Evolutionary conservation across 164 flowering plant species (phyloP).

Genomic region (Piper betle): DNA sequence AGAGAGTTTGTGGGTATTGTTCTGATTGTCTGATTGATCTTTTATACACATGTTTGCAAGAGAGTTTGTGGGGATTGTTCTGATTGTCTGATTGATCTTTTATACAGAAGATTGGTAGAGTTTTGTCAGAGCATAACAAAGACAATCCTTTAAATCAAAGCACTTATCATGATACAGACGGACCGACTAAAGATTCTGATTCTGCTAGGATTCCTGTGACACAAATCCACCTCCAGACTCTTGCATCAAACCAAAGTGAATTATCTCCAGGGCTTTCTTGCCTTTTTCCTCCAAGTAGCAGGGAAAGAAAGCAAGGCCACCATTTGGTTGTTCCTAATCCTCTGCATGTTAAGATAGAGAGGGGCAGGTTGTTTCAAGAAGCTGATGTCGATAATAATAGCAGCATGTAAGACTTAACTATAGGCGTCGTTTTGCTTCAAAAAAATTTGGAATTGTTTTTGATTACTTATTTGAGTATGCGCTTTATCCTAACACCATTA

Average conservation of each 20-base stretch:
- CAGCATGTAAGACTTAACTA: constrained; percentile 38
- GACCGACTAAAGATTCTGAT: constrained; percentile 18
- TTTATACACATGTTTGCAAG: neutral
- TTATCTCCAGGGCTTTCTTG: constrained; percentile 17
- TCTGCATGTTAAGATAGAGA: constrained; percentile 19
- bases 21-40: neutral
- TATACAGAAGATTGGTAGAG: constrained; percentile 22
- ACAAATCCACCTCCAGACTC: constrained; percentile 14
- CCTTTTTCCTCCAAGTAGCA: constrained; percentile 24
- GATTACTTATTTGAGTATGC: neutral
- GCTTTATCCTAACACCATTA: neutral
- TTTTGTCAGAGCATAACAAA: constrained; percentile 42
- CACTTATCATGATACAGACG: constrained; percentile 5
- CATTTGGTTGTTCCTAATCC: constrained; percentile 16
- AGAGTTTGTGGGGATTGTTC: neutral
- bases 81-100: neutral
- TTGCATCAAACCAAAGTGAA: constrained; percentile 12
- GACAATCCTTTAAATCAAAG: constrained; percentile 32
- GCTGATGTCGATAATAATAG: constrained; percentile 24
- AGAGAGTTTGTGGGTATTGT: neutral
- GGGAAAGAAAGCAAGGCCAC: constrained; percentile 23
- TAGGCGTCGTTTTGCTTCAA: neutral
- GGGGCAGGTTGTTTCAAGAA: constrained; percentile 13
- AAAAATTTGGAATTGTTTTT: neutral
- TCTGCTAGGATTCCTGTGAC: constrained; percentile 26